Base-by-base conservation (phyloP, 345 rosid species). In the Eucalyptus erythrocorys region DNA sequence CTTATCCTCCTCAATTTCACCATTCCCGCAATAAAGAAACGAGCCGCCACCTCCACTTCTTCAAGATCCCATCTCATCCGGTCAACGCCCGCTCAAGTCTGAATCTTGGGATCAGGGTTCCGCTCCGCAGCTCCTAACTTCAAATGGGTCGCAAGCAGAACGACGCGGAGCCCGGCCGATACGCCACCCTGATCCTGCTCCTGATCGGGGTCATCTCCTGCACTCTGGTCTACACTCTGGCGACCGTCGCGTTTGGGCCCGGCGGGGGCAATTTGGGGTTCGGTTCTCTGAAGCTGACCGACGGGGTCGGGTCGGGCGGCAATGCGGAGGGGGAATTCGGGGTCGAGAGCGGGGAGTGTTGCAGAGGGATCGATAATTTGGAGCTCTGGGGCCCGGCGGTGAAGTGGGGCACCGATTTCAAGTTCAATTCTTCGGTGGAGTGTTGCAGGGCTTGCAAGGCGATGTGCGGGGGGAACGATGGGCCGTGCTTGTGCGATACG, bases 341-440 rank as follows among this genome's bases (percentile, higher is more conserved):
- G 12, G 89, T 11, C n/a, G 90, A 85, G 4, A 85, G 87, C 8
- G 93, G 91, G 1, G 94, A 91, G 50, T 98, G 99, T 86, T 98
- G 99, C 88, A 94, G 95, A 86, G 99, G 99, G 89, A 92, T 96
- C 53, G 95, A 96, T 64, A 91, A 95, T 89, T 87, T 97, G 94
- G 99, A 98, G 96, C 93, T 98, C 2, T 98, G 99, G 99, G 99
- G 99, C n/a, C 66, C 93, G 22, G 98, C 99, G 47, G 99, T 98
- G 92, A 98, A 97, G 93, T 98, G 99, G 99, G 99, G 99, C 7
- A 93, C 98, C 66, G 98, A 97, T 55, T 95, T 95, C 64, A 97
- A 95, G 97, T 95, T 97, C 91, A 94, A 95, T 89, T 92, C 96
- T 57, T 94, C 98, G 19, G 86, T 47, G 88, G 93, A 91, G 89